These are phyloP conservation scores for Chlorella variabilis DNA, from an alignment of 163 green algal species.

Conservation along the genomic window DNA sequence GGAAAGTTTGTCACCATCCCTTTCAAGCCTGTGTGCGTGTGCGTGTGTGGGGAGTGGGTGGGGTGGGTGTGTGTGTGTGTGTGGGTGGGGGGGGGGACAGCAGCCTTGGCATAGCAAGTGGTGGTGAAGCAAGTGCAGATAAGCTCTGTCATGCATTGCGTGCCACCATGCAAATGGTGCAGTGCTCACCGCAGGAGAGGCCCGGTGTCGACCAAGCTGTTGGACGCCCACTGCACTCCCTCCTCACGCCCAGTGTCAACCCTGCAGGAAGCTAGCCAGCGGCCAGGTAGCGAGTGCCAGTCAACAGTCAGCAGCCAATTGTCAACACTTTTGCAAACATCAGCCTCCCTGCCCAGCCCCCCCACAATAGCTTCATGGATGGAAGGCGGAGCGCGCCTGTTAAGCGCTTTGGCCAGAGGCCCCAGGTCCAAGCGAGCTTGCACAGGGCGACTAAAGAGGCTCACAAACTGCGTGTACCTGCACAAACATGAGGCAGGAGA, in stretches of 20 bases:
- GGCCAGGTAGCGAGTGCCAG: neutral
- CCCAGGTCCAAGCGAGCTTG: constrained; percentile 63
- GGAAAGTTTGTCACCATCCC: constrained; percentile 35
- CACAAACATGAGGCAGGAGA: neutral
- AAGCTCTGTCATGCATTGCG: too few species aligned
- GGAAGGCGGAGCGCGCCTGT: constrained; percentile 25
- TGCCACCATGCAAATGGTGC: too few species aligned
- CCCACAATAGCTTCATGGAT: too few species aligned
- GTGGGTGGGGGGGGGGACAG: neutral
- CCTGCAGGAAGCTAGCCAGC: neutral
- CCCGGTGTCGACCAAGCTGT: constrained; percentile 58
- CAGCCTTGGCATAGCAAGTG: too few species aligned
- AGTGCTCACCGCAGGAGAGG: constrained; percentile 63
- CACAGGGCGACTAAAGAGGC: constrained; percentile 52
- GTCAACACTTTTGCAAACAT: too few species aligned
- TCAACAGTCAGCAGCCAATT: too few species aligned
- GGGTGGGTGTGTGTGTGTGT: neutral
- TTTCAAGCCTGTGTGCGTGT: constrained; percentile 17
- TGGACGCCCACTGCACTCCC: constrained; percentile 24
- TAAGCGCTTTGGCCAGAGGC: constrained; percentile 64
- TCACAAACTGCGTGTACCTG: constrained; percentile 76
- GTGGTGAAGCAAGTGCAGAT: too few species aligned
- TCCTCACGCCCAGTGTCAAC: constrained; percentile 52
- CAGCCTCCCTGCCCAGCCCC: too few species aligned
- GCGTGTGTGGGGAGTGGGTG: neutral